Conservation (phyloP, 805 yeast species). For the Suhomyces kilbournensis region DNA sequence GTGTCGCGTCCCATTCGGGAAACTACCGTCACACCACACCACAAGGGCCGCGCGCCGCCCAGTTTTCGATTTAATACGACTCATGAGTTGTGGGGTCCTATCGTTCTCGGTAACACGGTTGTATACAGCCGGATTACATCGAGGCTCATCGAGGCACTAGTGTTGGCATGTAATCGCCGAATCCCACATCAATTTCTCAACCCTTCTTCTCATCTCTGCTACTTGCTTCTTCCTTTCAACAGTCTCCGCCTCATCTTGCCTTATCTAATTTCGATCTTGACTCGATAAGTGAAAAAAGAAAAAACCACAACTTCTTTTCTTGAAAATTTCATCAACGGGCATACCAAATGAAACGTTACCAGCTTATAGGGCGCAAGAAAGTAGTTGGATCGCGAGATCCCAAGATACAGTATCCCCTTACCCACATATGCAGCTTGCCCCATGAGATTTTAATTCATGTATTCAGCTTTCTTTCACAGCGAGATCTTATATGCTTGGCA, state of each 20-base stretch:
- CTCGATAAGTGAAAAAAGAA: not conserved
- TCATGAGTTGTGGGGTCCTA: not conserved
- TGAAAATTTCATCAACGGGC: not conserved
- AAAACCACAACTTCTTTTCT: not conserved
- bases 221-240: not conserved
- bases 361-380: constrained; percentile 39
- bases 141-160: not conserved
- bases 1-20: not conserved
- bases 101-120: not conserved
- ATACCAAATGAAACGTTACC: constrained; percentile 17
- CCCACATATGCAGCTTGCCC: constrained; percentile 26
- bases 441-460: constrained; percentile 40
- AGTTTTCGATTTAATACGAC: not conserved
- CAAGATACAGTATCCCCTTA: not conserved
- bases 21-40: not conserved
- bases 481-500: constrained; percentile 23
- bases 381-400: constrained; percentile 9
- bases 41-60: not conserved
- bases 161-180: not conserved
- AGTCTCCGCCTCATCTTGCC: not conserved
- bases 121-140: not conserved
- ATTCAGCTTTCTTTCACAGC: constrained; percentile 22
- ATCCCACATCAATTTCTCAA: not conserved
- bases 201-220: not conserved
- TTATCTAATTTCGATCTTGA: not conserved